Conservation (phyloP, 192 early-diverging fungal species). For the Umbelopsis sp. region DNA sequence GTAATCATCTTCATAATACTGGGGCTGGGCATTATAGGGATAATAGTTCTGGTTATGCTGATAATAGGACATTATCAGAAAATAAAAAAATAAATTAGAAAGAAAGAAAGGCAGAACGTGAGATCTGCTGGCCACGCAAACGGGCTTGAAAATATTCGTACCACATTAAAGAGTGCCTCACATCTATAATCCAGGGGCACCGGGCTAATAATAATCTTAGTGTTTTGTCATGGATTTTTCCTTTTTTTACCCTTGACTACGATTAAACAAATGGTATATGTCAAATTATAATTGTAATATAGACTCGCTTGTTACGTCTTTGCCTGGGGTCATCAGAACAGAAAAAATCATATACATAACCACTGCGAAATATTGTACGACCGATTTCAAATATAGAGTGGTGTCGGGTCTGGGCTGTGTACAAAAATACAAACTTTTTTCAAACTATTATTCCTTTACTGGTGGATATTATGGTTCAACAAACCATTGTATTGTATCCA, state of each 20-base stretch:
- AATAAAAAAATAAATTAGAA: background rate
- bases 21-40: background rate
- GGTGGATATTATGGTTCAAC: background rate
- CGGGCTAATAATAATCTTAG: background rate
- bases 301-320: too few species aligned
- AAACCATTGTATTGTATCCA: background rate
- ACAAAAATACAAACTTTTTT: too few species aligned
- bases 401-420: too few species aligned
- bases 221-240: background rate
- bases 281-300: too few species aligned
- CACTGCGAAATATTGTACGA: too few species aligned
- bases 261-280: too few species aligned
- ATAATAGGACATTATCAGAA: slow-evolving; percentile 9
- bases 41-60: background rate
- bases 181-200: background rate
- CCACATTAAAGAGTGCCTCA: slow-evolving; percentile 3
- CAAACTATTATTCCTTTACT: slow-evolving; percentile 3
- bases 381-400: too few species aligned
- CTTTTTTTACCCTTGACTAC: background rate
- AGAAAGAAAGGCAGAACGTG: slow-evolving; percentile 9
- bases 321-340: too few species aligned
- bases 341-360: too few species aligned
- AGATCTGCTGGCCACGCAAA: background rate
- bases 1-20: slow-evolving; percentile 13
- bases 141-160: background rate